A percentile compares a stretch with the other conserved stretches of the same genome.
Evolutionary conservation across 257 asterid species (phyloP).

Genomic region (Pogostemon cablin): DNA sequence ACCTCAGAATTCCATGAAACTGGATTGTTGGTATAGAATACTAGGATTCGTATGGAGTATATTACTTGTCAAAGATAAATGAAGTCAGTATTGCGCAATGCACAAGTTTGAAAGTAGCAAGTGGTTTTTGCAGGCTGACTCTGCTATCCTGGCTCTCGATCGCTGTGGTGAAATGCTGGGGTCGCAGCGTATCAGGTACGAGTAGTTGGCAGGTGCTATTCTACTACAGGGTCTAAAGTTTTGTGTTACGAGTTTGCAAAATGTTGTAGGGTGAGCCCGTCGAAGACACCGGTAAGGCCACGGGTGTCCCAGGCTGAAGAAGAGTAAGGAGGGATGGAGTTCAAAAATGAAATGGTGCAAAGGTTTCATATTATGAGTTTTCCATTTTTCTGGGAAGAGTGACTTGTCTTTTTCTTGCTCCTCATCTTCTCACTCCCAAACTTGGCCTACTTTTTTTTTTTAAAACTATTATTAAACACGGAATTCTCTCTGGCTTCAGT

Average conservation of each 20-base stretch:
- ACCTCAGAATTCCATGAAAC: too few species aligned
- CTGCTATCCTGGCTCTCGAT: slow-evolving; percentile 84
- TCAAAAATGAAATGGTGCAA: slow-evolving; percentile 41
- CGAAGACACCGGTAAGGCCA: slow-evolving; percentile 98
- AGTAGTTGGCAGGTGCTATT: not conserved
- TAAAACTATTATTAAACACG: not conserved
- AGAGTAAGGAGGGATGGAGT: slow-evolving; percentile 36
- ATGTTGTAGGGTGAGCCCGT: slow-evolving; percentile 85
- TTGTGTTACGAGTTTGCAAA: slow-evolving; percentile 9
- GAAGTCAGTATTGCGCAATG: not conserved
- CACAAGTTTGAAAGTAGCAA: not conserved
- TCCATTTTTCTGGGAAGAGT: slow-evolving; percentile 42
- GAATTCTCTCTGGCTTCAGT: not conserved
- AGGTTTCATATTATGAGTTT: slow-evolving; percentile 32
- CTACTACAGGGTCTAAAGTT: not conserved
- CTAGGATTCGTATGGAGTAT: too few species aligned
- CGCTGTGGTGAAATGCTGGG: slow-evolving; percentile 88
- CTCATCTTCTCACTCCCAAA: slow-evolving; percentile 28
- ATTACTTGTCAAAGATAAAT: not conserved
- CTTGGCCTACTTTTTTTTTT: slow-evolving; percentile 30
- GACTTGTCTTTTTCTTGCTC: slow-evolving; percentile 30
- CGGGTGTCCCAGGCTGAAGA: slow-evolving; percentile 52
- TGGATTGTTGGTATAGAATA: too few species aligned
- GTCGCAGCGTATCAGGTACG: slow-evolving; percentile 81
- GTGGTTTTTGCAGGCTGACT: slow-evolving; percentile 70